Conservation (phyloP, 2,329 filamentous ascomycete species). For the Aureobasidium sp. region DNA sequence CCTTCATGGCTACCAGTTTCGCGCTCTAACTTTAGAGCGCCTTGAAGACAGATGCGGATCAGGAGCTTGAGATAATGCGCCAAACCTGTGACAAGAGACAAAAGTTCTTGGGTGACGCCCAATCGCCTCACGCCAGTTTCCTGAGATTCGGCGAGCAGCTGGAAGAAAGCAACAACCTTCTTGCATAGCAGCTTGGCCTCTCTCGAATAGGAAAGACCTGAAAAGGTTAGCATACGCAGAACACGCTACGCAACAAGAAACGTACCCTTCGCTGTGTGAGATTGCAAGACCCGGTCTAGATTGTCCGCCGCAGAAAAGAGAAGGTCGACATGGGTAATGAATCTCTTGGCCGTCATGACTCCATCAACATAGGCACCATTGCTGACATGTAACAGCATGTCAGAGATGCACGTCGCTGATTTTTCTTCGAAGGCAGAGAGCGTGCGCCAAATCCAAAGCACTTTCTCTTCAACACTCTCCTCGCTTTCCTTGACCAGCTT, state of each 20-base stretch:
- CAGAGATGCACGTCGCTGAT: slow-evolving; percentile 94
- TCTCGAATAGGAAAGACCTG: slow-evolving; percentile 73
- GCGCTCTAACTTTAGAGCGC: slow-evolving; percentile 81
- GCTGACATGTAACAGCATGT: slow-evolving; percentile 97
- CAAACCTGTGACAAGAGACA: slow-evolving; percentile 92
- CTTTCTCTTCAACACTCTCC: slow-evolving; percentile 94
- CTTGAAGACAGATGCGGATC: slow-evolving; percentile 93
- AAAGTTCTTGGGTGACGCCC: slow-evolving; percentile 92
- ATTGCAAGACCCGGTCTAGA: slow-evolving; percentile 66
- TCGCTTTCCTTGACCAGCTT: slow-evolving; percentile 75
- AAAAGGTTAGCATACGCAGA: slow-evolving; percentile 18
- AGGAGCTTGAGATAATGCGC: slow-evolving; percentile 97
- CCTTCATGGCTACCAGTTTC: slow-evolving; percentile 69
- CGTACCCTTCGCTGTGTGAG: slow-evolving; percentile 68
- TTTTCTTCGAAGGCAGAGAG: slow-evolving; percentile 96
- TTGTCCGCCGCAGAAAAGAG: slow-evolving; percentile 83
- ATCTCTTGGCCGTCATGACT: slow-evolving; percentile 87
- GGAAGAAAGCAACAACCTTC: slow-evolving; percentile 98
- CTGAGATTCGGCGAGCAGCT: slow-evolving; percentile 86
- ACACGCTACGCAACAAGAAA: slow-evolving; percentile 17
- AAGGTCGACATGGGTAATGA: slow-evolving; percentile 93
- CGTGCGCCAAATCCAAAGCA: slow-evolving; percentile 97
- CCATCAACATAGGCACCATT: slow-evolving; percentile 95
- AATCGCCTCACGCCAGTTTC: slow-evolving; percentile 84
- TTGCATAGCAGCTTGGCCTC: slow-evolving; percentile 99